Conservation (phyloP, 495 filamentous ascomycete genomes). For the Diplogelasinospora grovesii region DNA sequence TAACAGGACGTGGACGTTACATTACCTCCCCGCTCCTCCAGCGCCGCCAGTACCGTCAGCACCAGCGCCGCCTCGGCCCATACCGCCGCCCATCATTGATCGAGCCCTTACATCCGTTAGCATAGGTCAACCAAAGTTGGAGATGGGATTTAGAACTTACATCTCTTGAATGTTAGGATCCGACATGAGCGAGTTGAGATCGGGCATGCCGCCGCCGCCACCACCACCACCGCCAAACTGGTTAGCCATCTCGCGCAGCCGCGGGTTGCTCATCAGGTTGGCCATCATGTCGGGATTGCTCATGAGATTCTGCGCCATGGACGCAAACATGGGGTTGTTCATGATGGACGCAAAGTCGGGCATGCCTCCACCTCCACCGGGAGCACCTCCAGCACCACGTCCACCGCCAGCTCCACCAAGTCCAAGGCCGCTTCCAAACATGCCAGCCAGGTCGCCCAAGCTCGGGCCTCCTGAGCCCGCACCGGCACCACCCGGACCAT, state of each 20-base stretch:
- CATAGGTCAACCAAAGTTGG: background rate
- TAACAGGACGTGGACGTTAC: background rate
- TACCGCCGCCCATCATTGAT: constrained; percentile 65
- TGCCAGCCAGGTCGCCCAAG: constrained; percentile 53
- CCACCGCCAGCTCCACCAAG: too few species aligned
- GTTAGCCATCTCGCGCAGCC: constrained; percentile 72
- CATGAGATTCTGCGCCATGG: constrained; percentile 96
- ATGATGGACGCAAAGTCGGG: constrained; percentile 79
- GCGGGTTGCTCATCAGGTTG: constrained; percentile 91
- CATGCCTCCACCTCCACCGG: constrained; percentile 60
- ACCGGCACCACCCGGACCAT: constrained; percentile 30
- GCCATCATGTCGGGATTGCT: constrained; percentile 85
- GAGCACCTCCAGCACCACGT: constrained; percentile 53
- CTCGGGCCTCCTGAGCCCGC: constrained; percentile 36
- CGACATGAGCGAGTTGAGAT: constrained; percentile 73
- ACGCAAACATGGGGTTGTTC: constrained; percentile 95
- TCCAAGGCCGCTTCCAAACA: constrained; percentile 56
- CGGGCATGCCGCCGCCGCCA: constrained; percentile 75
- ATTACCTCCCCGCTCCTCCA: constrained; percentile 6
- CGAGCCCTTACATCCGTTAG: constrained; percentile 48
- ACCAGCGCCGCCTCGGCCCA: constrained; percentile 43
- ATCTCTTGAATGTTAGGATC: constrained; percentile 89
- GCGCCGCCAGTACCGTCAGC: constrained; percentile 10
- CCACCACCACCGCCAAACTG: constrained; percentile 61
- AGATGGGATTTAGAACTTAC: constrained; percentile 68